Evolutionary conservation across 352 stramenopile genomes (phyloP), one percentile per base, ranked within the genome.

Genomic region (Thalassiosira mediterranea): DNA sequence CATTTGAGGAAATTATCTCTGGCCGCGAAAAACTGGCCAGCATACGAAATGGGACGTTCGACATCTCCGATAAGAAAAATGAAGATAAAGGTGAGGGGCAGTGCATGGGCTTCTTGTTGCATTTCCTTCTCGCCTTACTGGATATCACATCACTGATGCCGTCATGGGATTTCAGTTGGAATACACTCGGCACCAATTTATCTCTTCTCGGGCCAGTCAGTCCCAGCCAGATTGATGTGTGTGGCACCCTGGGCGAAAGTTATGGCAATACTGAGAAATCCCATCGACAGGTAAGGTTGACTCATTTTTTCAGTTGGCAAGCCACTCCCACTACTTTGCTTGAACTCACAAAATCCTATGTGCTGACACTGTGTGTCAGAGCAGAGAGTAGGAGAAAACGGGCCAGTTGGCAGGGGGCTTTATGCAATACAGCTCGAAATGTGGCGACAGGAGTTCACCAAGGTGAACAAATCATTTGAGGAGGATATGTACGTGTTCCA

Each of bases 341-440:
- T n/a, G n/a, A n/a, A n/a, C n/a, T n/a, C n/a, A n/a, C n/a, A n/a
- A n/a, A n/a, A n/a, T n/a, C n/a, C n/a, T n/a, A n/a, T n/a, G n/a
- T n/a, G n/a, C n/a, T n/a, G n/a, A n/a, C n/a, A n/a, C n/a, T 42
- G 34, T 13, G 34, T 42, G 7, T 42, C 34, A 42, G 34, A 42
- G 34, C 32, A 21, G 28, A 26, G 10, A 19, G 29, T 46, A 19
- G 23, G 32, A 46, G 13, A 15, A 17, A 25, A 37, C 5, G 66
- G 66, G 17, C 66, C 66, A 19, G 66, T 76, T 5, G 56, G 66
- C 0, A 66, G 66, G 46, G 66, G 66, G 13, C 13, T 76, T 3
- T 76, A 76, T 44, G 46, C 66, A 2, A 76, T 76, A 21, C 66
- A 68, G 49, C 47, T 76, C 21, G 56, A 69, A 31, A 76, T 76